Evolutionary conservation across 2,329 filamentous ascomycete genomes (phyloP).

Genomic region (Hirsutella thompsonii): DNA sequence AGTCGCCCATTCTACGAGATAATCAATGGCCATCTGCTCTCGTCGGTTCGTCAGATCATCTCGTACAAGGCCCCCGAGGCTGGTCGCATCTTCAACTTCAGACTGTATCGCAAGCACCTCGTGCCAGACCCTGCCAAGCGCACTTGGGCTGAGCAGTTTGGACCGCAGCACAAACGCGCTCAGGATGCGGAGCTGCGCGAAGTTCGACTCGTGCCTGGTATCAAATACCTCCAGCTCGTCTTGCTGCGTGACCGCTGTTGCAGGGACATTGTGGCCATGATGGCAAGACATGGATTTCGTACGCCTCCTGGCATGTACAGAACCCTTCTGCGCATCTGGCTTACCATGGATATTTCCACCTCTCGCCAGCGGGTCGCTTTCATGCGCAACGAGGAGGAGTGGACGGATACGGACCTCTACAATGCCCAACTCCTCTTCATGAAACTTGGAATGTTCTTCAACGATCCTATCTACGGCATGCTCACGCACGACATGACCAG

Average conservation of each 20-base stretch:
- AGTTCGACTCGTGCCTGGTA: constrained; percentile 42
- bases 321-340: constrained; percentile 56
- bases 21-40: constrained; percentile 45
- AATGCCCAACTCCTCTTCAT: constrained; percentile 51
- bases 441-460: constrained; percentile 60
- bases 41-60: constrained; percentile 44
- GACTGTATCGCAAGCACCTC: constrained; percentile 42
- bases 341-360: constrained; percentile 53
- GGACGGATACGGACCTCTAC: constrained; percentile 47
- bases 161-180: neutral
- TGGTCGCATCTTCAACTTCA: constrained; percentile 45
- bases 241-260: constrained; percentile 41
- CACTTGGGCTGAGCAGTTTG: constrained; percentile 17
- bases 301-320: constrained; percentile 33
- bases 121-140: constrained; percentile 45
- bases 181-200: constrained; percentile 8
- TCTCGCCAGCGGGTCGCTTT: constrained; percentile 40
- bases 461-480: constrained; percentile 45
- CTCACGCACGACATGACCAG: constrained; percentile 36
- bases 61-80: constrained; percentile 40
- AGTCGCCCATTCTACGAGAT: constrained; percentile 49
- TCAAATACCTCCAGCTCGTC: constrained; percentile 58
- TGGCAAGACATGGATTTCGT: constrained; percentile 45
- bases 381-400: constrained; percentile 37
- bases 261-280: constrained; percentile 47